Percentiles rank a stretch among this genome's conserved stretches.
These are phyloP conservation scores for Pulveroboletus sp. DNA, from an alignment of 768 basidiomycete genomes.

Conservation along the genomic window DNA sequence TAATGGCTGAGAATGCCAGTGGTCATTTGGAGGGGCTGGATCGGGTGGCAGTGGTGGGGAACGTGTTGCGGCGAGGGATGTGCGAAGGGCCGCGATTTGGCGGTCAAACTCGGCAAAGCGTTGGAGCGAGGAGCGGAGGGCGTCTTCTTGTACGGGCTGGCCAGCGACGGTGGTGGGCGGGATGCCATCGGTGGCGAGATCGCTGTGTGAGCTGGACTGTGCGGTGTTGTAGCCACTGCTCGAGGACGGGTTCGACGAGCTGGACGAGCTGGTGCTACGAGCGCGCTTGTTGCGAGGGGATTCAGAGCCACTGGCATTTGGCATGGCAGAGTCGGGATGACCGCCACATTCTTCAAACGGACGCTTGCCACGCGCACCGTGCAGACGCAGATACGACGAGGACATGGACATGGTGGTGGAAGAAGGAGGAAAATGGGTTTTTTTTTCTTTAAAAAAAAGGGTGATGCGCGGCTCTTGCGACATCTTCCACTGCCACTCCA, in stretches of 20 bases:
- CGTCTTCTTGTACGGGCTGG: slow-evolving; percentile 31
- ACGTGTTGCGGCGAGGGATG: slow-evolving; percentile 31
- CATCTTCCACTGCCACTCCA: too few relatives aligned
- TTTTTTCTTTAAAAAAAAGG: slow-evolving; percentile 8
- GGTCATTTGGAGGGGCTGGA: slow-evolving; percentile 11
- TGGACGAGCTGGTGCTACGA: slow-evolving; percentile 50
- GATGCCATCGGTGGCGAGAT: slow-evolving; percentile 22
- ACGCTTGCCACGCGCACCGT: slow-evolving; percentile 30
- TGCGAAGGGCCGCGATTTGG: slow-evolving; percentile 48
- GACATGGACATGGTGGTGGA: slow-evolving; percentile 26
- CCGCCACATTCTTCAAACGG: slow-evolving; percentile 33
- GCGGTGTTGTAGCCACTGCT: slow-evolving; percentile 36
- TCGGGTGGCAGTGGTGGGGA: slow-evolving; percentile 28
- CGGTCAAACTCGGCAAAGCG: slow-evolving; percentile 55
- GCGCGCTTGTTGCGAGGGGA: slow-evolving; percentile 62
- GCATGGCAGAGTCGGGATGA: slow-evolving; percentile 31
- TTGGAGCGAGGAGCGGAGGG: slow-evolving; percentile 44
- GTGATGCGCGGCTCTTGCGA: too few relatives aligned
- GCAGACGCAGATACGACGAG: slow-evolving; percentile 23
- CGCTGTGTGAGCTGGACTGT: slow-evolving; percentile 34
- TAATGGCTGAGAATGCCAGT: slow-evolving; percentile 19
- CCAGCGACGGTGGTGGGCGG: slow-evolving; percentile 21
- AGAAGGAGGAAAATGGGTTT: neutral
- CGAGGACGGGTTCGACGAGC: slow-evolving; percentile 34
- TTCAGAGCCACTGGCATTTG: too few relatives aligned